Evolutionary conservation across 805 yeast genomes (phyloP).

Genomic region (Cyberlindnera maclurae): DNA sequence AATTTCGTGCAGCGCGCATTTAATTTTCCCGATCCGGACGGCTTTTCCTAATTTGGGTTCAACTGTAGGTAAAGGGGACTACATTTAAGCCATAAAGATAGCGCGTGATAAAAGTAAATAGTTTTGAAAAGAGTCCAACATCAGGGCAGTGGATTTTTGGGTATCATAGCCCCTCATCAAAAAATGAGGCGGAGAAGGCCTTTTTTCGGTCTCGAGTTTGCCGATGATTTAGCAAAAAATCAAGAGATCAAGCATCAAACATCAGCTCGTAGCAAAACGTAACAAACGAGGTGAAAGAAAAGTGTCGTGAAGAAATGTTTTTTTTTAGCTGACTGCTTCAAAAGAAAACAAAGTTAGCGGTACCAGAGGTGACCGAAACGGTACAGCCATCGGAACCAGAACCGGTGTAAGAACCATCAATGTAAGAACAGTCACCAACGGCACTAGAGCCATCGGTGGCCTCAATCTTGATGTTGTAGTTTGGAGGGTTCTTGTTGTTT

Average conservation of each 20-base stretch:
- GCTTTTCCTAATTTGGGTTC: not conserved
- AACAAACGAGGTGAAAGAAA: not conserved
- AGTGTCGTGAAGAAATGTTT: not conserved
- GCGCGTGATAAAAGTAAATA: too few relatives aligned
- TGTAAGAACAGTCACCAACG: slow-evolving; percentile 72
- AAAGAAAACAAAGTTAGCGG: slow-evolving; percentile 55
- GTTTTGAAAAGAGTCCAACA: too few relatives aligned
- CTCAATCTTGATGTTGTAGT: slow-evolving; percentile 70
- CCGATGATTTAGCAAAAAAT: too few relatives aligned
- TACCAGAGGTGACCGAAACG: slow-evolving; percentile 53
- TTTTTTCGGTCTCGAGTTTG: too few relatives aligned
- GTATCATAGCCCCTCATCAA: too few relatives aligned
- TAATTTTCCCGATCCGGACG: slow-evolving; percentile 15
- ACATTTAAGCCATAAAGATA: too few relatives aligned
- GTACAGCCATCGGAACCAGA: slow-evolving; percentile 74
- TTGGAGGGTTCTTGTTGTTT: slow-evolving; percentile 63
- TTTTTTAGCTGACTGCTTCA: slow-evolving; percentile 7
- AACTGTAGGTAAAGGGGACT: too few relatives aligned
- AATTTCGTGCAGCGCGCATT: not conserved
- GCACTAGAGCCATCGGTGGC: slow-evolving; percentile 54
- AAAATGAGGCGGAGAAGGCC: too few relatives aligned
- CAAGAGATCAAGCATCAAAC: too few relatives aligned
- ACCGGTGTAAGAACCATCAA: slow-evolving; percentile 67
- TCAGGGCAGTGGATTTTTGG: too few relatives aligned
- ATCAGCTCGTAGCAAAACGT: not conserved